phyloP scores from a whole-genome alignment of 495 filamentous ascomycete species.

The Xylaria scruposa region DNA sequence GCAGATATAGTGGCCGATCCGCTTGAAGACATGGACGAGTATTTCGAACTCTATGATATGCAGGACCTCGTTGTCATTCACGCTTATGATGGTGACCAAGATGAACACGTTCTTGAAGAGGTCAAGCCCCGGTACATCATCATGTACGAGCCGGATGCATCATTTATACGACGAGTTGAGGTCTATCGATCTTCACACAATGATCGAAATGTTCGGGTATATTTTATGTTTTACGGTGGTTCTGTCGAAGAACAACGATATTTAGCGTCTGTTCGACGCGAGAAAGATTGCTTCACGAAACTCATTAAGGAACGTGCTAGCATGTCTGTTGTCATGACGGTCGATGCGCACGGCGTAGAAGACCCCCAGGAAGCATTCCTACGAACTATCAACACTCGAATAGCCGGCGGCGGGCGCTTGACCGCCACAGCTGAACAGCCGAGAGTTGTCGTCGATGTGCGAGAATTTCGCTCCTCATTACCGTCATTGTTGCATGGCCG shows the following conservation, averaged over 20 bases:
- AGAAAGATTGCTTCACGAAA: slow-evolving; percentile 94
- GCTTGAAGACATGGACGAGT: slow-evolving; percentile 87
- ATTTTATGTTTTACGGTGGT: slow-evolving; percentile 94
- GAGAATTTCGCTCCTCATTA: slow-evolving; percentile 92
- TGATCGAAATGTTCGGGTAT: slow-evolving; percentile 86
- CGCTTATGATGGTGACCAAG: slow-evolving; percentile 90
- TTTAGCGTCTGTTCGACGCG: slow-evolving; percentile 82
- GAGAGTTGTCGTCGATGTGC: slow-evolving; percentile 90
- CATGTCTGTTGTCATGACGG: slow-evolving; percentile 84
- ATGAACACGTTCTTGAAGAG: slow-evolving; percentile 95
- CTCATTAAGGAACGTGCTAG: slow-evolving; percentile 91
- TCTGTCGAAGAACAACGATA: slow-evolving; percentile 98
- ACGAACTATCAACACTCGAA: slow-evolving; percentile 93
- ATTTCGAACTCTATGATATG: slow-evolving; percentile 93
- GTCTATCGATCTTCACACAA: slow-evolving; percentile 94
- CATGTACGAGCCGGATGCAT: slow-evolving; percentile 98
- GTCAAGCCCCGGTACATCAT: slow-evolving; percentile 91
- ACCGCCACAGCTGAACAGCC: slow-evolving; percentile 91
- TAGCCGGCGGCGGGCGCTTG: slow-evolving; percentile 89
- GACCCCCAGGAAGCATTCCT: slow-evolving; percentile 94
- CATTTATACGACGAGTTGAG: slow-evolving; percentile 93
- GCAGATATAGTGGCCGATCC: slow-evolving; percentile 82
- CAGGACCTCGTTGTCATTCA: slow-evolving; percentile 87
- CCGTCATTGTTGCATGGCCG: slow-evolving; percentile 91
- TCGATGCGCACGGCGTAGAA: slow-evolving; percentile 71